Evolutionary conservation across 2,329 filamentous ascomycete species (phyloP).

Genomic region (Alternaria ethzedia): DNA sequence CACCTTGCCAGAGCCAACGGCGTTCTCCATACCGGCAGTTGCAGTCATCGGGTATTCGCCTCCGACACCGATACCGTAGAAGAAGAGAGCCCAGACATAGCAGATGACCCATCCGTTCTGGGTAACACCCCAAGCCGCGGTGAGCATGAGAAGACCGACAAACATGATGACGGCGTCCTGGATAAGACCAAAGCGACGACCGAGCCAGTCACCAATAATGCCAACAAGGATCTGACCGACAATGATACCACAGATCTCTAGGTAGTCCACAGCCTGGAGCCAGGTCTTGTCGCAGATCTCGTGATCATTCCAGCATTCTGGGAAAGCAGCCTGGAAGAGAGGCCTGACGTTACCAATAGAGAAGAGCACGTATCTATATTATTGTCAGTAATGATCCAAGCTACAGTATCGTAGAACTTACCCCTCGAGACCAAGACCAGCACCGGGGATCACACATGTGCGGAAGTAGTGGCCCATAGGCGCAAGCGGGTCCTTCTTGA

Average conservation of each 20-base stretch:
- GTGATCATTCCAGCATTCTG: slow-evolving; percentile 73
- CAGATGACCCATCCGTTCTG: slow-evolving; percentile 96
- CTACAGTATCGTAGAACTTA: slow-evolving; percentile 6
- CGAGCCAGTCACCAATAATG: slow-evolving; percentile 79
- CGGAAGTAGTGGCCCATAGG: slow-evolving; percentile 86
- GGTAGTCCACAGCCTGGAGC: slow-evolving; percentile 84
- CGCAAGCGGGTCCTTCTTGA: slow-evolving; percentile 83
- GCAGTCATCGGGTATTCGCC: slow-evolving; percentile 98
- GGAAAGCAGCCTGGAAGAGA: slow-evolving; percentile 78
- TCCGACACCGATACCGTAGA: slow-evolving; percentile 77
- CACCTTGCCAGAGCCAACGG: slow-evolving; percentile 81
- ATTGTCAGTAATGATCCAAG: slow-evolving; percentile 1
- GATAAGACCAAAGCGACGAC: slow-evolving; percentile 92
- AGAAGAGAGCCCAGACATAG: slow-evolving; percentile 93
- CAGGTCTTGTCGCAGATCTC: slow-evolving; percentile 77
- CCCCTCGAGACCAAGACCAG: slow-evolving; percentile 88
- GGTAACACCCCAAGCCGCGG: slow-evolving; percentile 84
- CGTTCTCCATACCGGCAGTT: slow-evolving; percentile 92
- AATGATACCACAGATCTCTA: slow-evolving; percentile 95
- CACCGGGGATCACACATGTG: slow-evolving; percentile 90
- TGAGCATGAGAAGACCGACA: slow-evolving; percentile 87
- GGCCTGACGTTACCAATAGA: slow-evolving; percentile 93
- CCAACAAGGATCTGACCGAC: slow-evolving; percentile 86
- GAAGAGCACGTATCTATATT: slow-evolving; percentile 82
- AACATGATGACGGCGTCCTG: slow-evolving; percentile 97